These are phyloP conservation scores for Lolium multiflorum DNA, from an alignment of 176 grass and related monocot species.

Conservation along the genomic window DNA sequence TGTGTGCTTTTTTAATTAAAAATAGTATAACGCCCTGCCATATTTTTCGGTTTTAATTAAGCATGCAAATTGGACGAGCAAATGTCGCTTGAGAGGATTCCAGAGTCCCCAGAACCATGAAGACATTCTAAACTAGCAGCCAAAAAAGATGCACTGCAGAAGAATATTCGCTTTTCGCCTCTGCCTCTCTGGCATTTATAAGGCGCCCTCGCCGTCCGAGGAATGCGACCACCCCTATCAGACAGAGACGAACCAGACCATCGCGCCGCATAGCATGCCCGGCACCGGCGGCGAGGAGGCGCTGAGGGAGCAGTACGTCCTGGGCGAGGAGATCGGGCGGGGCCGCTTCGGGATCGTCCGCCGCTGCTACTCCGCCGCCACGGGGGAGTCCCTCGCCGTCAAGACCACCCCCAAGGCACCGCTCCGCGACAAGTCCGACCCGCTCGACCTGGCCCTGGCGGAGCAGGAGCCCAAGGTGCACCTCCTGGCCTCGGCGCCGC, in stretches of 20 bases:
- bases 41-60: no score
- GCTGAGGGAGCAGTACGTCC: slow-evolving; percentile 53
- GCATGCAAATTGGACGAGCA: no score
- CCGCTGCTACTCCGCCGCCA: slow-evolving; percentile 56
- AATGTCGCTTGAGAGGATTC: no score
- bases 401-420: slow-evolving; percentile 63
- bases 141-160: background rate
- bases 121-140: background rate
- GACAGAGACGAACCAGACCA: no score
- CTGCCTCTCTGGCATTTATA: slow-evolving; percentile 27
- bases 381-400: slow-evolving; percentile 61
- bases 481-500: slow-evolving; percentile 47
- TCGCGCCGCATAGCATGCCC: background rate
- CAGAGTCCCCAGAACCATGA: no score
- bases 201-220: background rate
- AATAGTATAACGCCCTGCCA: no score
- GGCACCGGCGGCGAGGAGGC: slow-evolving; percentile 30
- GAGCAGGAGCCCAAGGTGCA: slow-evolving; percentile 76
- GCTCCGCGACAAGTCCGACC: slow-evolving; percentile 51
- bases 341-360: slow-evolving; percentile 73
- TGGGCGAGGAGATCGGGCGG: slow-evolving; percentile 76
- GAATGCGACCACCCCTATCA: background rate
- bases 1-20: no score
- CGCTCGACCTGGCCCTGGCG: slow-evolving; percentile 64
- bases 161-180: slow-evolving; percentile 9